Evolutionary conservation across 116 monocot species (phyloP).

Genomic region (Iris pallida): DNA sequence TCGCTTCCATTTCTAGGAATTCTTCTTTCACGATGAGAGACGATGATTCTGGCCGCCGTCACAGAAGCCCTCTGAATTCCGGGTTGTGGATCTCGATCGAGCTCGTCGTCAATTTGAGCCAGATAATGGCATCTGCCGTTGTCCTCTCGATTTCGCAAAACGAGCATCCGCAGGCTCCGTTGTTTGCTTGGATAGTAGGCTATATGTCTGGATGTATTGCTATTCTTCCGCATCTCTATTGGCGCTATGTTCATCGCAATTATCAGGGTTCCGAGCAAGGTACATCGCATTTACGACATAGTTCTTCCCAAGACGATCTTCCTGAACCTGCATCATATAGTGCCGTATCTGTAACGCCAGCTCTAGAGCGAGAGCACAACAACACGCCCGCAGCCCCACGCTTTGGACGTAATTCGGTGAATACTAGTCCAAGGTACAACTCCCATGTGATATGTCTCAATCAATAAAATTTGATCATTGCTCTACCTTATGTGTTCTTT

Average conservation of each 20-base stretch:
- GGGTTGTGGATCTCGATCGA: conserved; percentile 27
- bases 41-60: conserved; percentile 7
- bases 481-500: not conserved
- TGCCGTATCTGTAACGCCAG: not conserved
- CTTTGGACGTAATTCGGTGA: not conserved
- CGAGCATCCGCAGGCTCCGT: conserved; percentile 14
- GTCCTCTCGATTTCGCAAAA: conserved; percentile 11
- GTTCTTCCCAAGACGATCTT: not conserved
- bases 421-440: not conserved
- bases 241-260: conserved; percentile 22
- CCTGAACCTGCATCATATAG: conserved; percentile 3
- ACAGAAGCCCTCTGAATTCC: conserved; percentile 25
- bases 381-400: not conserved
- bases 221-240: conserved; percentile 25
- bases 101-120: conserved; percentile 18
- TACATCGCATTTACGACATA: not conserved
- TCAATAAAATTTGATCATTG: not conserved
- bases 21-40: conserved; percentile 7
- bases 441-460: not conserved
- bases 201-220: conserved; percentile 19
- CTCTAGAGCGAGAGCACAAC: not conserved
- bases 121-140: conserved; percentile 16
- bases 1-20: conserved; percentile 16
- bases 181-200: conserved; percentile 16
- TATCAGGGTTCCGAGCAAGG: conserved; percentile 7